A percentile compares a stretch with the other conserved stretches of the same genome.
Evolutionary conservation across 345 rosid species (phyloP).

Genomic region (Eucalyptus pumila): DNA sequence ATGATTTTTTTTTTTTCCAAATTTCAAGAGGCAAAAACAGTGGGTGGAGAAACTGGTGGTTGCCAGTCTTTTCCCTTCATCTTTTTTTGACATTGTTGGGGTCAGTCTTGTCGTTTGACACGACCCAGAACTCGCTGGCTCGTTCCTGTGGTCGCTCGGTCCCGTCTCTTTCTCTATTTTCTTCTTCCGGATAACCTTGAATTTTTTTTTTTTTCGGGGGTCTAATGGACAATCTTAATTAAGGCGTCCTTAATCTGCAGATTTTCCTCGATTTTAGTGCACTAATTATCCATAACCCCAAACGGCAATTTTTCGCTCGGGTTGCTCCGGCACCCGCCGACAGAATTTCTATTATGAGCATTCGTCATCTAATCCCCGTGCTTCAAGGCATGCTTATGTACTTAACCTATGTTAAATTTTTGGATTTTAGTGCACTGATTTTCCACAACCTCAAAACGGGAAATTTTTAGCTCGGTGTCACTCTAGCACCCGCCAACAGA

Average conservation of each 20-base stretch:
- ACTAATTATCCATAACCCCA: neutral
- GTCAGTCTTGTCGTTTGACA: neutral
- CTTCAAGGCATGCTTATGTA: too few species aligned
- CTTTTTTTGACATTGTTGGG: neutral
- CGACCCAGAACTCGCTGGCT: neutral
- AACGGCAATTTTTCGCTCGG: neutral
- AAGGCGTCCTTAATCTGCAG: neutral
- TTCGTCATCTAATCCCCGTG: neutral
- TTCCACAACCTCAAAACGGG: neutral
- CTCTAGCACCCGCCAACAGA: neutral
- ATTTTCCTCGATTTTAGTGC: neutral
- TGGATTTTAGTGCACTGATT: neutral
- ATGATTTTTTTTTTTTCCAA: neutral
- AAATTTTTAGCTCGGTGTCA: fast-evolving
- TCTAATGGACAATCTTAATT: neutral
- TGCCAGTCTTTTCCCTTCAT: neutral
- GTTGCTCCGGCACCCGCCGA: neutral
- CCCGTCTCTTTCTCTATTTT: neutral
- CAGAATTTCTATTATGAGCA: neutral
- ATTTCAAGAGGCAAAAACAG: neutral
- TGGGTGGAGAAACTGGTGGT: neutral
- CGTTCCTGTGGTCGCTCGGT: neutral
- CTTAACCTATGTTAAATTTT: too few species aligned
- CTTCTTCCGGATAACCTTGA: neutral
- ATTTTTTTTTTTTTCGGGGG: neutral